Percentiles rank a stretch among this genome's conserved stretches.
These are phyloP conservation scores for Pholiota adiposa DNA, from an alignment of 1,284 basidiomycete genomes.

Conservation along the genomic window DNA sequence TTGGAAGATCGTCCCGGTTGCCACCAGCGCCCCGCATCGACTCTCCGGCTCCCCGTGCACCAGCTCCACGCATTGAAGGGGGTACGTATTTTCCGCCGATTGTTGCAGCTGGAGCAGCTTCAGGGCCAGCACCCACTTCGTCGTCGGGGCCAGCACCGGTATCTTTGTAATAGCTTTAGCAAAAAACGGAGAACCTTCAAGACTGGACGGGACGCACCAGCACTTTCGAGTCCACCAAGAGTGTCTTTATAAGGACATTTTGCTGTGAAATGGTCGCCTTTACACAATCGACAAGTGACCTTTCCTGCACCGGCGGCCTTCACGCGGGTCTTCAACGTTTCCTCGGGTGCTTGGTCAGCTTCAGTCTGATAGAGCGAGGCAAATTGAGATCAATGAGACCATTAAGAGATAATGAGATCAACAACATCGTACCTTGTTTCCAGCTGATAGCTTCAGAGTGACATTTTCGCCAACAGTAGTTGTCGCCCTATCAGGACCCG, in stretches of 20 bases:
- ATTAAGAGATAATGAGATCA: neutral
- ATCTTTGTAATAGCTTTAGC: neutral
- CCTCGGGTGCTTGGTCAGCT: slow-evolving; percentile 73
- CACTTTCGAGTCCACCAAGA: slow-evolving; percentile 75
- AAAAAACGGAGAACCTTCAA: slow-evolving; percentile 3
- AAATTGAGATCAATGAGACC: neutral
- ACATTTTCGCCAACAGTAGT: slow-evolving; percentile 97
- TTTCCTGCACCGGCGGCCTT: slow-evolving; percentile 81
- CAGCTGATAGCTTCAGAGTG: slow-evolving; percentile 82
- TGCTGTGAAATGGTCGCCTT: slow-evolving; percentile 97
- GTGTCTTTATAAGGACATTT: slow-evolving; percentile 99
- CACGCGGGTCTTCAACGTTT: slow-evolving; percentile 73
- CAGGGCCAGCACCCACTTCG: slow-evolving; percentile 56
- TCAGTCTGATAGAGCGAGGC: slow-evolving; percentile 36
- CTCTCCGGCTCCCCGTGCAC: slow-evolving; percentile 73
- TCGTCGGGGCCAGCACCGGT: slow-evolving; percentile 40
- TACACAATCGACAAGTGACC: slow-evolving; percentile 93
- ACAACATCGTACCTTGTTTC: slow-evolving; percentile 70
- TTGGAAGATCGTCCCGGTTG: slow-evolving; percentile 90
- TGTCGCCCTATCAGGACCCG: slow-evolving; percentile 92
- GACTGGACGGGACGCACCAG: slow-evolving; percentile 42
- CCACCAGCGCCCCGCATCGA: slow-evolving; percentile 72
- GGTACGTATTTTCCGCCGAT: slow-evolving; percentile 88
- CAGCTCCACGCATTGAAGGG: slow-evolving; percentile 82
- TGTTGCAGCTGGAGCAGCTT: slow-evolving; percentile 43